A percentile compares a stretch with the other conserved stretches of the same genome.
Conservation (phyloP, 2,329 filamentous ascomycete species). For the Colletotrichum australisinense region DNA sequence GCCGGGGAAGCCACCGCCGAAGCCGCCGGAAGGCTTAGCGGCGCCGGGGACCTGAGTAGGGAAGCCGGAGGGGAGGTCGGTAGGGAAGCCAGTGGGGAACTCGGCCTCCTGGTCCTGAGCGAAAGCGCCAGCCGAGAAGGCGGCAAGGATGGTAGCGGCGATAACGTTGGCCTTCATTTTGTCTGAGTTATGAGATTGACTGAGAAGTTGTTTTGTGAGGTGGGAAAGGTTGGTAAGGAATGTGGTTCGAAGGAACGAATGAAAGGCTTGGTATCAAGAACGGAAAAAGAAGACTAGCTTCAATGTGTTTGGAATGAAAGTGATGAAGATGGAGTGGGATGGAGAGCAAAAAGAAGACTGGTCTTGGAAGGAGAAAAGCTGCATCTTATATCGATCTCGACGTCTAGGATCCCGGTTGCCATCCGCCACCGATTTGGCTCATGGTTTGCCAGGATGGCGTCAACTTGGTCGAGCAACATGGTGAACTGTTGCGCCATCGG, state of each 20-base stretch:
- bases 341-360: neutral
- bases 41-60: slow-evolving; percentile 23
- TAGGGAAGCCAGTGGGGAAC: slow-evolving; percentile 11
- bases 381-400: slow-evolving; percentile 22
- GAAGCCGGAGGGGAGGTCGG: slow-evolving; percentile 1
- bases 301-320: slow-evolving; percentile 27
- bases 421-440: neutral
- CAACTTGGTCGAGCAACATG: slow-evolving; percentile 4
- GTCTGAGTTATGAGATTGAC: neutral
- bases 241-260: slow-evolving; percentile 18
- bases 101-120: slow-evolving; percentile 15
- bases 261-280: slow-evolving; percentile 22
- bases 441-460: slow-evolving; percentile 17
- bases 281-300: slow-evolving; percentile 35
- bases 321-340: slow-evolving; percentile 19
- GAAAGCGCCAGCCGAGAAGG: slow-evolving; percentile 25
- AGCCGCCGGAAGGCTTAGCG: slow-evolving; percentile 24
- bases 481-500: slow-evolving; percentile 21
- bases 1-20: slow-evolving; percentile 16
- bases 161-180: slow-evolving; percentile 33
- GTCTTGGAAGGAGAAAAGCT: neutral
- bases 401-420: neutral
- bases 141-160: slow-evolving; percentile 30
- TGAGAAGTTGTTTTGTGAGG: neutral
- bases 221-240: neutral